phyloP scores from a whole-genome alignment of 371 early-diverging fungal species.

The Phascolomyces articulosus region DNA sequence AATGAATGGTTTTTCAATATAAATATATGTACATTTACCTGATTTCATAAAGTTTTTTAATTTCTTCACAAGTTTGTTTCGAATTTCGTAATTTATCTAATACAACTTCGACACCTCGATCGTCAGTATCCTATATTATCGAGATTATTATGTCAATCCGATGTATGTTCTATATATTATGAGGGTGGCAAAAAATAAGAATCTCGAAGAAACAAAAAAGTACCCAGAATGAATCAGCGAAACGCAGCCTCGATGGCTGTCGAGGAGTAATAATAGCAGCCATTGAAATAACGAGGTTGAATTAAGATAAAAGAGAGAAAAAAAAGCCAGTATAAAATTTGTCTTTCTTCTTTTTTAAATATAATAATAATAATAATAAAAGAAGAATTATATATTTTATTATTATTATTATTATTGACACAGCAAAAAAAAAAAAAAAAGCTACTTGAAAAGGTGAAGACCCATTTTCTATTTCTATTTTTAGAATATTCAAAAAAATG shows the following conservation, averaged over 20 bases:
- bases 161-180: neutral
- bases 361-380: too few species aligned
- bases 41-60: slow-evolving; percentile 26
- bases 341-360: too few species aligned
- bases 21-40: slow-evolving; percentile 12
- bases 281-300: neutral
- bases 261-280: slow-evolving; percentile 10
- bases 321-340: too few species aligned
- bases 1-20: too few species aligned
- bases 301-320: neutral
- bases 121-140: slow-evolving; percentile 15
- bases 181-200: neutral
- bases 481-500: too few species aligned
- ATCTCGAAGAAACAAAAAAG: neutral
- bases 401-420: too few species aligned
- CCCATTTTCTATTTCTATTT: too few species aligned
- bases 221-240: slow-evolving; percentile 28
- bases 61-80: slow-evolving; percentile 30
- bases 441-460: too few species aligned
- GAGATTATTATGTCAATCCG: neutral
- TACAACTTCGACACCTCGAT: slow-evolving; percentile 25
- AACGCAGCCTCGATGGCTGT: slow-evolving; percentile 16
- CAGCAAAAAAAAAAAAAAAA: too few species aligned
- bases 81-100: slow-evolving; percentile 18
- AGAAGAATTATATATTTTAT: too few species aligned